A percentile compares a stretch with the other conserved stretches of the same genome.
These are phyloP conservation scores for Picochlorum sp. DNA, from an alignment of 139 green algal genomes.

Conservation along the genomic window DNA sequence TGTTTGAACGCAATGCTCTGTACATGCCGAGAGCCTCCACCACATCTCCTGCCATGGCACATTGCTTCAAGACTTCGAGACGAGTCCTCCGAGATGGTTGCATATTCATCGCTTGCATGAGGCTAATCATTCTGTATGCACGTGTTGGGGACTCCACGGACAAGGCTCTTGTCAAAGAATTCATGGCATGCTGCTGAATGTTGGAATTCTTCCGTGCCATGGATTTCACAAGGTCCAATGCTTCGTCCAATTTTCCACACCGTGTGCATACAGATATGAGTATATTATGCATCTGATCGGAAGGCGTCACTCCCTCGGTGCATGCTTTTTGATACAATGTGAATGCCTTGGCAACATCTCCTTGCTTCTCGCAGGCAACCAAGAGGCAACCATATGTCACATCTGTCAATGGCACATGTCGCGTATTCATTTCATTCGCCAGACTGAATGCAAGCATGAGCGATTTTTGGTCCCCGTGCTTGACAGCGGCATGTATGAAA, in stretches of 20 bases:
- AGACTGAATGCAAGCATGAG: slow-evolving; percentile 28
- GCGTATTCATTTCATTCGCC: slow-evolving; percentile 33
- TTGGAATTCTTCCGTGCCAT: slow-evolving; percentile 34
- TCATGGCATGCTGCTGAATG: slow-evolving; percentile 44
- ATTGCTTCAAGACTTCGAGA: slow-evolving; percentile 34
- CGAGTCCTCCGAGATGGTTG: slow-evolving; percentile 25
- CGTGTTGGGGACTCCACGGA: slow-evolving; percentile 12
- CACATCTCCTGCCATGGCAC: slow-evolving; percentile 18
- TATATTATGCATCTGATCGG: slow-evolving; percentile 48
- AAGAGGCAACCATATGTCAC: slow-evolving; percentile 58
- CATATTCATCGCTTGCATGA: slow-evolving; percentile 35
- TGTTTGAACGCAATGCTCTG: slow-evolving; percentile 19
- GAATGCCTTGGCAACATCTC: slow-evolving; percentile 38
- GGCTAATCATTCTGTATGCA: slow-evolving; percentile 41
- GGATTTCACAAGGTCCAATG: slow-evolving; percentile 47
- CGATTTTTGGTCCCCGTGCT: background rate
- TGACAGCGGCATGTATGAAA: slow-evolving; percentile 41
- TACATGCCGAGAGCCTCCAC: slow-evolving; percentile 5
- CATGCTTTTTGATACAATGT: slow-evolving; percentile 42
- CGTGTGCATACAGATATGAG: slow-evolving; percentile 42
- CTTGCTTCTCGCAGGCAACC: slow-evolving; percentile 23
- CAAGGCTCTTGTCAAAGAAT: slow-evolving; percentile 41
- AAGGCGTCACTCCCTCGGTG: slow-evolving; percentile 33
- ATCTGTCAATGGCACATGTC: slow-evolving; percentile 29
- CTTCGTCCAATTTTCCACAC: slow-evolving; percentile 43